Percentiles rank a stretch among this genome's conserved stretches.
These are phyloP conservation scores for Malus sieversii DNA, from an alignment of 306 rosid genomes.

Conservation along the genomic window DNA sequence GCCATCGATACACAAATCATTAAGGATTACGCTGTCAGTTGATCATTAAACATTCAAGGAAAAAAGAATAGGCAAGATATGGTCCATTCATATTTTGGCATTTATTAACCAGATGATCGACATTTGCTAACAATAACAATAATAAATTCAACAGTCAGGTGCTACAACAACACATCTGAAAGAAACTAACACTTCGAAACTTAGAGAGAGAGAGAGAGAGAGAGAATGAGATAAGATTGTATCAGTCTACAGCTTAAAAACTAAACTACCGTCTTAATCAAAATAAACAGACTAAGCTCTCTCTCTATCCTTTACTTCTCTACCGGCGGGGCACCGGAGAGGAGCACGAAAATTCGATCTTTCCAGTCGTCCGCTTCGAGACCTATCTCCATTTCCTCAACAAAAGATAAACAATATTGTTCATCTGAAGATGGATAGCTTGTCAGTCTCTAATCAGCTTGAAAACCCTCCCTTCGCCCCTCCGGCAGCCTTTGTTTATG, in stretches of 20 bases:
- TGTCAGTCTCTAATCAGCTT: slow-evolving; percentile 28
- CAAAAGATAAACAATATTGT: slow-evolving; percentile 15
- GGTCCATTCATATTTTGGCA: slow-evolving; percentile 61
- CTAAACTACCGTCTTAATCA: slow-evolving; percentile 59
- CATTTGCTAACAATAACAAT: slow-evolving; percentile 58
- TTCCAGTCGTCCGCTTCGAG: slow-evolving; percentile 17
- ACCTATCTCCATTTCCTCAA: slow-evolving; percentile 27
- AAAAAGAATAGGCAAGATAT: slow-evolving; percentile 14
- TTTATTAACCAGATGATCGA: slow-evolving; percentile 52
- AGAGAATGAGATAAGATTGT: not conserved
- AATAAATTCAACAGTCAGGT: slow-evolving; percentile 64
- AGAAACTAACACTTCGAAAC: slow-evolving; percentile 30
- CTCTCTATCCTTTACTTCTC: slow-evolving; percentile 29
- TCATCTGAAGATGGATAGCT: slow-evolving; percentile 8
- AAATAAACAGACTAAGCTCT: slow-evolving; percentile 34
- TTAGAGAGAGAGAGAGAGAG: not conserved
- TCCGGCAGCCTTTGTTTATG: slow-evolving; percentile 33
- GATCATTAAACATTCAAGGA: slow-evolving; percentile 39
- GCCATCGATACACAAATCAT: not conserved
- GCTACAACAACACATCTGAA: slow-evolving; percentile 53
- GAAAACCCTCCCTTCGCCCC: slow-evolving; percentile 24
- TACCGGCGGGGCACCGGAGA: slow-evolving; percentile 21
- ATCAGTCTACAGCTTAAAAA: slow-evolving; percentile 40
- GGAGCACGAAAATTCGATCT: slow-evolving; percentile 32
- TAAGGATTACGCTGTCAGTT: slow-evolving; percentile 5